Evolutionary conservation across 768 basidiomycete species (phyloP), one percentile per base, ranked within the genome.

Genomic region (Porpolomopsis calyptriformis): DNA sequence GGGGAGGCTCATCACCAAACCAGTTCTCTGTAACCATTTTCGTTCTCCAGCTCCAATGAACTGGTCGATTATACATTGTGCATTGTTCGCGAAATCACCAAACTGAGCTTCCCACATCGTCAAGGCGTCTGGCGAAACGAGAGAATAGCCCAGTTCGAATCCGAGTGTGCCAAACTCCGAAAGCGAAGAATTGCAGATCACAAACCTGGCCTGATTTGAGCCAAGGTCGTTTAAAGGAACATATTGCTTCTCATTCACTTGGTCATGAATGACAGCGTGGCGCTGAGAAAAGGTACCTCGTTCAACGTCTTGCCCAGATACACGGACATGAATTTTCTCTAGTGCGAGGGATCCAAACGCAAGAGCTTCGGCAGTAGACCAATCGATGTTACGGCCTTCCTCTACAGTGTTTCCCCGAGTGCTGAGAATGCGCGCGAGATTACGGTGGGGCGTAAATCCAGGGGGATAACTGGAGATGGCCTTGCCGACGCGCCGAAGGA

Each of bases 101-200:
- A 98, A 93, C 63, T 98, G 94, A 12, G 94, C 96, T 63, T 98
- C 96, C 96, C 94, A 99, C 58, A 99, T 82, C 12, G 90, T 90
- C 52, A 99, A 73, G 22, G 80, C 72, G 58, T 90, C 81, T 16
- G 94, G 96, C 11, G 91, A 94, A 45, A 98, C 96, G 52, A 98
- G 82, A 4, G 96, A 99, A 66, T 99, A 99, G 7, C 94, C 94
- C 24, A 99, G 80, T 64, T 99, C 94, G 64, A 98, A 99, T 33
- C 94, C 94, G 49, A 99, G 85, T 2, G 82, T 71, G 51, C 94
- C 96, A 59, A 70, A 99, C 64, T 99, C 96, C 35, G 94, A 97
- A 16, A 99, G 73, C 4, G 89, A 90, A 6, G 96, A 98, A 73
- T 98, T 99, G 71, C 88, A 93, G 51, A 98, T 74, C 50, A 90